phyloP scores from a whole-genome alignment of 495 filamentous ascomycete species.

The Aspergillus diversus region DNA sequence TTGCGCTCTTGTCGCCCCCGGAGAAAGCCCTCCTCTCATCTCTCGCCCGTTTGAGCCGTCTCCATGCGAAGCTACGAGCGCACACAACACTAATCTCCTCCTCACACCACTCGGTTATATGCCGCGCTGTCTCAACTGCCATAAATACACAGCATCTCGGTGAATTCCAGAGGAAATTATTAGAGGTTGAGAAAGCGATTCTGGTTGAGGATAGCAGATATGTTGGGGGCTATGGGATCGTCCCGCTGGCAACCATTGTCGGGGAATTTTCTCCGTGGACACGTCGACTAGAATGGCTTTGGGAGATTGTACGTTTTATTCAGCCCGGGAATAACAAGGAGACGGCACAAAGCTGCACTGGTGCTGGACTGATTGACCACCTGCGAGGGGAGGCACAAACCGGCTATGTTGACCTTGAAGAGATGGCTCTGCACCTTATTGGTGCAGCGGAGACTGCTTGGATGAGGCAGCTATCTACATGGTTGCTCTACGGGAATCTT shows the following conservation, averaged over 20 bases:
- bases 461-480: constrained; percentile 86
- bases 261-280: constrained; percentile 84
- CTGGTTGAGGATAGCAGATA: constrained; percentile 69
- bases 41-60: constrained; percentile 72
- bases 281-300: constrained; percentile 83
- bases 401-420: constrained; percentile 85
- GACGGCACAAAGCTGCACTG: constrained; percentile 47
- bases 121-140: constrained; percentile 82
- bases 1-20: constrained; percentile 68
- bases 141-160: constrained; percentile 75
- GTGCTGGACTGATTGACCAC: constrained; percentile 74
- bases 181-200: constrained; percentile 80
- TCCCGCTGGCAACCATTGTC: constrained; percentile 84
- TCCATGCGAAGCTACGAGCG: constrained; percentile 70
- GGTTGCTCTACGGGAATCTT: constrained; percentile 85
- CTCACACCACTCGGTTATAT: constrained; percentile 75
- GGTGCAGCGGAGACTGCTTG: constrained; percentile 83
- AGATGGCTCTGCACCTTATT: constrained; percentile 69
- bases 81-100: constrained; percentile 66
- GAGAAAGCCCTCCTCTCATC: constrained; percentile 81
- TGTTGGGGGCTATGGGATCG: constrained; percentile 90
- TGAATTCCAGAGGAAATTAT: constrained; percentile 77
- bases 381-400: constrained; percentile 76
- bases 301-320: constrained; percentile 70
- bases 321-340: constrained; percentile 38